Evolutionary conservation across 1,284 basidiomycete genomes (phyloP).

Genomic region (Leccinum pachyderme): DNA sequence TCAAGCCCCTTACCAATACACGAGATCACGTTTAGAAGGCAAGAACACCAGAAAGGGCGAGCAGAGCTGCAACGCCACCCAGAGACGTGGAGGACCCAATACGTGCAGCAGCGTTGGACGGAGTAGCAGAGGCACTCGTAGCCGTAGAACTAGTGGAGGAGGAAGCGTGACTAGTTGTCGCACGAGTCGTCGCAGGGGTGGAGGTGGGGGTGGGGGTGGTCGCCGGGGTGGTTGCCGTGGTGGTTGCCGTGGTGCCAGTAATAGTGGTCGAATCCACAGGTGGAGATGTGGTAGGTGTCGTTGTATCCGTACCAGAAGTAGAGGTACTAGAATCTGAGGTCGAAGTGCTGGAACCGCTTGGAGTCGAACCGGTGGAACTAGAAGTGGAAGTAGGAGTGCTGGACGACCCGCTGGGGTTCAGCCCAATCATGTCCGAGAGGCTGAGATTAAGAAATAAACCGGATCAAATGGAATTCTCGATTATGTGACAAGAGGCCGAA

Average conservation of each 20-base stretch:
- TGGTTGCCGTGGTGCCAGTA: conserved; percentile 4
- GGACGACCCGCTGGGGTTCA: conserved; percentile 33
- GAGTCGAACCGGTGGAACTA: conserved; percentile 12
- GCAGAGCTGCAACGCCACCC: conserved; percentile 16
- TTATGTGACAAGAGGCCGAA: conserved; percentile 44
- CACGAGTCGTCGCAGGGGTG: background rate
- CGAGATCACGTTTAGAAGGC: conserved; percentile 13
- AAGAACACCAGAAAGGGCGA: conserved; percentile 24
- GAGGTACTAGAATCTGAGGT: conserved; percentile 11
- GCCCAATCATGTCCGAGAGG: conserved; percentile 55
- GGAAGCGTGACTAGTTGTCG: background rate
- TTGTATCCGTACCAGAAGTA: background rate
- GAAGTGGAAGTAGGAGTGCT: conserved; percentile 50
- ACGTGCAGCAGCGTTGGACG: conserved; percentile 21
- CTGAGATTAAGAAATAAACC: conserved; percentile 30
- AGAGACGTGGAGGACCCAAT: conserved; percentile 23
- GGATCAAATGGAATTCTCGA: conserved; percentile 1
- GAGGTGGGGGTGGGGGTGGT: background rate
- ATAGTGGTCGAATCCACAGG: background rate
- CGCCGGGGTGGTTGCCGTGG: background rate
- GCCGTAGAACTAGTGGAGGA: conserved; percentile 7
- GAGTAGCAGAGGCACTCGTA: conserved; percentile 13
- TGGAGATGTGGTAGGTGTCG: background rate
- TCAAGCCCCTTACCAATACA: conserved; percentile 5
- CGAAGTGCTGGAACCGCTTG: background rate